Evolutionary conservation across 768 basidiomycete species (phyloP).

Genomic region (Phaffia australis): DNA sequence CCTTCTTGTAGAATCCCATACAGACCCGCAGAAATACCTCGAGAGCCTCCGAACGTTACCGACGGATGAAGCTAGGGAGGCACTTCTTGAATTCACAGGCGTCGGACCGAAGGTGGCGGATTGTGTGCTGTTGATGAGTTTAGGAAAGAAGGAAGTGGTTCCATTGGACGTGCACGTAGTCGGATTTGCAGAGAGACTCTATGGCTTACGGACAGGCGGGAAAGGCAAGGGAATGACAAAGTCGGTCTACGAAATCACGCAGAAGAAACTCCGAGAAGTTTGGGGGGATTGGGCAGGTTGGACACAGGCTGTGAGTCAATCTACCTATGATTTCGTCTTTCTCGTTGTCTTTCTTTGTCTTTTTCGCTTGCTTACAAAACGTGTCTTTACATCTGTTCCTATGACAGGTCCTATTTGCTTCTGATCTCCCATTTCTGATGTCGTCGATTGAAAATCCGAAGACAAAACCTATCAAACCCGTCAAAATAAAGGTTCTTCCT

Average conservation of each 20-base stretch:
- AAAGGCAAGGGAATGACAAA: conserved; percentile 56
- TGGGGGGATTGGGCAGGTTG: conserved; percentile 87
- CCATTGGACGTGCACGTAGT: conserved; percentile 94
- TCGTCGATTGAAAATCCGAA: neutral
- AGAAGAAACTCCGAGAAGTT: conserved; percentile 47
- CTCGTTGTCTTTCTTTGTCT: too few species aligned
- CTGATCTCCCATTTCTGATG: conserved; percentile 26
- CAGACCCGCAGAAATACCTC: conserved; percentile 27
- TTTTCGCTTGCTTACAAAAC: too few species aligned
- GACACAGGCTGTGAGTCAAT: conserved; percentile 61
- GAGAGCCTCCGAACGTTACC: conserved; percentile 17
- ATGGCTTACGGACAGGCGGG: conserved; percentile 42
- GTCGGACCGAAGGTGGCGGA: conserved; percentile 97
- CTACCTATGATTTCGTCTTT: too few species aligned
- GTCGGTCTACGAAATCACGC: conserved; percentile 59
- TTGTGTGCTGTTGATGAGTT: conserved; percentile 81
- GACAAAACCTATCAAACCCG: conserved; percentile 7
- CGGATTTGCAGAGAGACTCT: conserved; percentile 33
- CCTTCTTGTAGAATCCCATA: conserved; percentile 27
- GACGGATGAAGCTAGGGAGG: conserved; percentile 45
- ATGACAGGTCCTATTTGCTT: conserved; percentile 32
- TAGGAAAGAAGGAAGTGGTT: conserved; percentile 79
- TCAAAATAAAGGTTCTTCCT: neutral
- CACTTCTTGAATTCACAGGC: conserved; percentile 70
- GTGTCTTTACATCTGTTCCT: too few species aligned